Base-by-base conservation (phyloP, 139 green algal genomes). In the Pseudopediastrum boryanum region DNA sequence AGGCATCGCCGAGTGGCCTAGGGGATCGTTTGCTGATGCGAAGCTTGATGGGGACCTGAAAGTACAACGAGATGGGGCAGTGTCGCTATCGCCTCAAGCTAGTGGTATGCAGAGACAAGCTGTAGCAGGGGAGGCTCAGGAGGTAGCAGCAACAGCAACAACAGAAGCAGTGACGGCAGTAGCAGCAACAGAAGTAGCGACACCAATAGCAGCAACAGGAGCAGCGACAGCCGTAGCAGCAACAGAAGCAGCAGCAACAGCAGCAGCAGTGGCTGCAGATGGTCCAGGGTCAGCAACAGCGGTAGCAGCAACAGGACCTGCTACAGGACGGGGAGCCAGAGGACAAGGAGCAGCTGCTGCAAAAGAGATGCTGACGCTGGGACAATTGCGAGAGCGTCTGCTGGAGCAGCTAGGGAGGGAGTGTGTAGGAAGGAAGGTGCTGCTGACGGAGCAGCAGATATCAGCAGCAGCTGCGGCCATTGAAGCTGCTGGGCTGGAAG, bases 181-280 rank as follows among this genome's bases (percentile, higher is more conserved):
- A 38, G 21, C 39, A 43, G 12, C 61, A 41, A 1, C 61, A 46
- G 61, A 8, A 16, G 10, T 16, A 43, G 9, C 61, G 25, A 36
- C 61, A 69, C 35, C 25, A 48, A 13, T 19, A 36, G 23, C 61
- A 69, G 31, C 5, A 43, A 29, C 27, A 43, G 61, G 27, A 2
- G 23, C 43, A 48, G 21, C 13, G 13, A 3, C 4, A 64, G 54
- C 54, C 33, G 54, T 29, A 64, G 54, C 21, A 35, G 54, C 21
- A 9, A 29, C 54, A 64, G 54, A 12, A 64, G 54, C 54, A 64
- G 56, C 56, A 23, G 13, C 54, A 29, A 9, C 54, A 64, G 21
- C 7, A 48, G 61, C 16, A 84, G 75, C 79, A 77, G 63, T 36
- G 35, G 54, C 63, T 50, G 63, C 63, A 51, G 63, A 38, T 71